phyloP scores from a whole-genome alignment of 106 monocot genomes.

The Posidonia australis region DNA sequence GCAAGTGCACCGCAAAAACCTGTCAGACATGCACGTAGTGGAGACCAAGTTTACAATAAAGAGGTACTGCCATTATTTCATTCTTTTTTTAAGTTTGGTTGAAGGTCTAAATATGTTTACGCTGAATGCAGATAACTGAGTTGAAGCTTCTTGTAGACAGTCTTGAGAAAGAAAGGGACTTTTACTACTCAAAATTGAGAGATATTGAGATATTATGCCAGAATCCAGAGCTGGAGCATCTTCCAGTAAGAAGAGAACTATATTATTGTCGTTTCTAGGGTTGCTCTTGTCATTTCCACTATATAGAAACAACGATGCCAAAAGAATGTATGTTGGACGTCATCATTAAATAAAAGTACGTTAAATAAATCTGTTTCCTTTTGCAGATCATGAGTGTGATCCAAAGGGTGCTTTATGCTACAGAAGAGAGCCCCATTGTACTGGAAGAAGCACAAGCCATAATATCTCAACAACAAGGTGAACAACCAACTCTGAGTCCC shows the following conservation, averaged over 20 bases:
- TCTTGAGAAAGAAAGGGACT: constrained; percentile 96
- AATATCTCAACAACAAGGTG: constrained; percentile 27
- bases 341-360: background rate
- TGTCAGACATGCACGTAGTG: constrained; percentile 20
- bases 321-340: too few species aligned
- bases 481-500: constrained; percentile 34
- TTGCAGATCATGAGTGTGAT: constrained; percentile 54
- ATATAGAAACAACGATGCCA: too few species aligned
- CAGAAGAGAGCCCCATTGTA: constrained; percentile 35
- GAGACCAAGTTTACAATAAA: constrained; percentile 47
- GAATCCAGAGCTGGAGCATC: constrained; percentile 52
- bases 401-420: constrained; percentile 65
- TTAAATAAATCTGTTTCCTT: background rate
- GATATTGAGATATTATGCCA: constrained; percentile 89
- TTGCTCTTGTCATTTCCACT: background rate
- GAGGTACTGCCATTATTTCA: constrained; percentile 21
- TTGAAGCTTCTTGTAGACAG: constrained; percentile 79
- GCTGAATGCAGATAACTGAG: constrained; percentile 65
- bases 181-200: constrained; percentile 78
- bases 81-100: background rate
- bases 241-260: constrained; percentile 46
- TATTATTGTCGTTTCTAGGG: background rate
- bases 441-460: constrained; percentile 55
- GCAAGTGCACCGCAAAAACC: constrained; percentile 27
- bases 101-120: background rate